Evolutionary conservation across 495 filamentous ascomycete genomes (phyloP), one percentile per base, ranked within the genome.

Genomic region (Talaromyces proteolyticus): DNA sequence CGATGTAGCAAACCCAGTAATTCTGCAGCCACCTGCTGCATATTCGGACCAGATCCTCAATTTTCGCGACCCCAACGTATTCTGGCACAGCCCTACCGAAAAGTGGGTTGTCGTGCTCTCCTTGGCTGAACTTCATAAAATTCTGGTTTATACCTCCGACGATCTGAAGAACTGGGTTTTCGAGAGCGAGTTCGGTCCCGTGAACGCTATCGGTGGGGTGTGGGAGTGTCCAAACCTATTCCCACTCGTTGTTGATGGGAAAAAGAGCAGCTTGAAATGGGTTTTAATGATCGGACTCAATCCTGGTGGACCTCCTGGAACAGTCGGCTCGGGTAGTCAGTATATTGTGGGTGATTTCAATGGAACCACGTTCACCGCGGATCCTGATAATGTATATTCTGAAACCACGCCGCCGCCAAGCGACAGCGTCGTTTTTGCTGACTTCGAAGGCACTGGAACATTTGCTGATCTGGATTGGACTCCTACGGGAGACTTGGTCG

Each of bases 51-150:
- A 68, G 34, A 62, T 51, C 18, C 40, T 49, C 21, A 59, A 82
- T 24, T 83, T 82, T 60, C 74, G 81, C n/a, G 79, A 83, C 56
- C 79, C 81, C 0, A 76, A 78, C 52, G 70, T 81, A 6, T 63
- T 79, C 47, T 76, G 78, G 69, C 71, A 82, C 42, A 64, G 63
- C 3, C 45, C 52, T 0, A 72, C 64, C 8, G 44, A 66, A 12
- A 64, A 64, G 42, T 83, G 79, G 80, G 64, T 79, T 12, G 70
- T 70, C 44, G 69, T 77, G 0, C 55, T 75, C 14, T 49, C 72
- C 3, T 73, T 77, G 25, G 59, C 77, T 3, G 60, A 71, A 52
- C 64, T 76, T 14, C 80, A 80, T 51, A 68, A 66, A 16, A 62
- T 82, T 42, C 66, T 72, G 4, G 63, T 84, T 34, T 84, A 59